Evolutionary conservation across 108 stramenopile genomes (phyloP).

Genomic region (Fragilaria radians): DNA sequence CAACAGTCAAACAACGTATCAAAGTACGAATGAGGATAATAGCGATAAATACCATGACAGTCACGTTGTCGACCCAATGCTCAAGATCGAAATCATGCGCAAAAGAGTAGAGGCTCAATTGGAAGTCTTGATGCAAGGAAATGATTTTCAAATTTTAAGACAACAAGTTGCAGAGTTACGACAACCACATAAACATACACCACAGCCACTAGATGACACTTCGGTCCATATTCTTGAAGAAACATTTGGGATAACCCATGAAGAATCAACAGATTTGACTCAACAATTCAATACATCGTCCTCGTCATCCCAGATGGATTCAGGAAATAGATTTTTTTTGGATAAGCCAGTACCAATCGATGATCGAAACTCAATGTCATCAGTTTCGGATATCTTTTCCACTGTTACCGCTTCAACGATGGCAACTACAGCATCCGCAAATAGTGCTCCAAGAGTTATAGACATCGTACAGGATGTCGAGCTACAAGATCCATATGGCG

Average conservation of each 20-base stretch:
- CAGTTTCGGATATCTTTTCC: not conserved
- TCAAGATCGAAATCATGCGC: not conserved
- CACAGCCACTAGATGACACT: not conserved
- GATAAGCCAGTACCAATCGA: not conserved
- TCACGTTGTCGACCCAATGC: not conserved
- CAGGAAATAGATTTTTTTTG: not conserved
- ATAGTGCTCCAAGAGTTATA: not conserved
- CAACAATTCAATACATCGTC: not conserved
- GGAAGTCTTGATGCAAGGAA: not conserved
- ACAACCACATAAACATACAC: not conserved
- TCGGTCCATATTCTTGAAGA: too few relatives aligned
- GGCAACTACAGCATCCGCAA: not conserved
- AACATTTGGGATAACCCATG: too few relatives aligned
- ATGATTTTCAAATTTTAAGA: not conserved
- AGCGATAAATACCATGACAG: too few relatives aligned
- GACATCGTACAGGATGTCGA: not conserved
- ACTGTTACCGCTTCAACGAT: not conserved
- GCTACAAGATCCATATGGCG: slow-evolving; percentile 33
- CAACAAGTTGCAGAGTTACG: slow-evolving; percentile 5
- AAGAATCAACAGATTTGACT: not conserved
- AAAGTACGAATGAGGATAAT: too few relatives aligned
- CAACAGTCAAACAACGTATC: too few relatives aligned
- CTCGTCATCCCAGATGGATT: not conserved
- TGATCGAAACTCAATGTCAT: not conserved
- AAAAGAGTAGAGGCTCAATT: not conserved